phyloP scores from a whole-genome alignment of 2,329 filamentous ascomycete genomes.

The Parastagonospora avenae region DNA sequence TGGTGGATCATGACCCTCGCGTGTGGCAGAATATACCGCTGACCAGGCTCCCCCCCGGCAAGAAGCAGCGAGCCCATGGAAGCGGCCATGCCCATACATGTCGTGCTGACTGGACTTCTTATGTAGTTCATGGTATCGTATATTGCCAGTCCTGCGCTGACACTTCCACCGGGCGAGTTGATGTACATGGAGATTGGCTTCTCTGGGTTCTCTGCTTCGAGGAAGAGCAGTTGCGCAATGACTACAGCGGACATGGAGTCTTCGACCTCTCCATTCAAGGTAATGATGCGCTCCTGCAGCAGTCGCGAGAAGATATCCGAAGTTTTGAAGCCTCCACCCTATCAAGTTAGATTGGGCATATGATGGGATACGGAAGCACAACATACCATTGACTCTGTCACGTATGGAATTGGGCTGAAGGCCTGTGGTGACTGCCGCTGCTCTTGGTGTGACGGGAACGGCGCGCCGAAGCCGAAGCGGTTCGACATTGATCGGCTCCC shows the following conservation, averaged over 20 bases:
- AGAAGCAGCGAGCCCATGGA: slow-evolving; percentile 93
- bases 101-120: slow-evolving; percentile 86
- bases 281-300: slow-evolving; percentile 84
- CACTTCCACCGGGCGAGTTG: slow-evolving; percentile 91
- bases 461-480: slow-evolving; percentile 30
- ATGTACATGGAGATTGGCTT: slow-evolving; percentile 98
- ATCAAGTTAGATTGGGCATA: slow-evolving; percentile 34
- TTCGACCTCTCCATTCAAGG: slow-evolving; percentile 89
- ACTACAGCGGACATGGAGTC: slow-evolving; percentile 90
- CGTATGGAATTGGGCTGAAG: slow-evolving; percentile 55
- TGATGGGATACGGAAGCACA: background rate
- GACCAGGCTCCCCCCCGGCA: slow-evolving; percentile 81
- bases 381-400: slow-evolving; percentile 56
- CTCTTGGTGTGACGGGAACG: slow-evolving; percentile 20
- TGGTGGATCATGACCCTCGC: slow-evolving; percentile 97
- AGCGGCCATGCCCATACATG: slow-evolving; percentile 92
- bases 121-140: slow-evolving; percentile 99
- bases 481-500: slow-evolving; percentile 31
- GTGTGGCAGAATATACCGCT: slow-evolving; percentile 89
- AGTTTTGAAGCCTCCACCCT: slow-evolving; percentile 59
- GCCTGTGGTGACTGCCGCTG: slow-evolving; percentile 33
- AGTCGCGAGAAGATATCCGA: slow-evolving; percentile 56
- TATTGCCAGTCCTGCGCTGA: slow-evolving; percentile 83
- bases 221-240: slow-evolving; percentile 94
- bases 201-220: slow-evolving; percentile 93